Evolutionary conservation across 2,329 filamentous ascomycete genomes (phyloP).

Genomic region (Seiridium unicorne): DNA sequence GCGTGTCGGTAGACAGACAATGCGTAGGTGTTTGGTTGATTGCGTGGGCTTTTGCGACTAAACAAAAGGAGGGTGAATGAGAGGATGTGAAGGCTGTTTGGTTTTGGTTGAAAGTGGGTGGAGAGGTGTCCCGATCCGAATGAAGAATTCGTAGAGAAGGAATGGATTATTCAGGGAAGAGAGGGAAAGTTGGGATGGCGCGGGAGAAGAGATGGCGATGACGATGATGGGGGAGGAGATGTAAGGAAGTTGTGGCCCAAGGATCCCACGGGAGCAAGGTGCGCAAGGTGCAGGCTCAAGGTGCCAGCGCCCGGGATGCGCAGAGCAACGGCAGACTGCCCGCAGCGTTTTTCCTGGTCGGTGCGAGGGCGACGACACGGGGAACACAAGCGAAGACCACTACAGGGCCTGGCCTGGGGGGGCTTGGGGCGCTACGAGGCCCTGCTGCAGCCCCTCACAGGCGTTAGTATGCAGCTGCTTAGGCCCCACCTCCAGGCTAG

Average conservation of each 20-base stretch:
- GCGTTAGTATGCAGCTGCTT: background rate
- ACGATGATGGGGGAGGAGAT: constrained; percentile 23
- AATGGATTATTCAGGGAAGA: constrained; percentile 17
- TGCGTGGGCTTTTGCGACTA: constrained; percentile 33
- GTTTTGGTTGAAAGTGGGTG: constrained; percentile 29
- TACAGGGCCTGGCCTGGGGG: background rate
- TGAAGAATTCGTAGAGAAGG: constrained; percentile 21
- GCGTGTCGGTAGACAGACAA: constrained; percentile 17
- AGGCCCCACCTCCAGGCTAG: constrained; percentile 1
- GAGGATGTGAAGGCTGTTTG: constrained; percentile 42
- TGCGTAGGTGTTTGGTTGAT: constrained; percentile 19
- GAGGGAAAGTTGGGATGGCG: constrained; percentile 13
- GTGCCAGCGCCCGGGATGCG: background rate
- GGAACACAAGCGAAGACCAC: background rate
- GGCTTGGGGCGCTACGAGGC: background rate
- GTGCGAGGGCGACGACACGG: background rate
- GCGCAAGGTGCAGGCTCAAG: background rate
- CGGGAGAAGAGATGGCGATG: constrained; percentile 17
- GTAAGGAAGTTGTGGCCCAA: constrained; percentile 11
- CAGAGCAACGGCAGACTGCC: background rate
- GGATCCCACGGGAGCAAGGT: background rate
- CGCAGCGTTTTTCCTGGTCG: background rate
- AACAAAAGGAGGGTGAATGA: constrained; percentile 39
- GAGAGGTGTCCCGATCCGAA: constrained; percentile 15
- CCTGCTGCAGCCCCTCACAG: background rate